Conservation (phyloP, 148 eudicot genomes). For the Chenopodium berlandieri region DNA sequence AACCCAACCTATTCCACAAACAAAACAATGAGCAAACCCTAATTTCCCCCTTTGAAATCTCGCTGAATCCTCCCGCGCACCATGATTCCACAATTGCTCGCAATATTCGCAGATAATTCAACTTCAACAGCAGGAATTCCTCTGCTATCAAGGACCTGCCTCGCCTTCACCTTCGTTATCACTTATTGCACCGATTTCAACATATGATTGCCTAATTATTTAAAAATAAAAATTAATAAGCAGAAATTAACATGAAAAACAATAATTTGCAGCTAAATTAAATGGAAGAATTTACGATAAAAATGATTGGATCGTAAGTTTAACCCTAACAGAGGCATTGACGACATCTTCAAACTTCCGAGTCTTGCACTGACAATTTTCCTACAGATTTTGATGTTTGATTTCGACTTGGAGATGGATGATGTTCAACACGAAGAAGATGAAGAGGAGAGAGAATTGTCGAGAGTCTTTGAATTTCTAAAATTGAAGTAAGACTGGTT, state of each 20-base stretch:
- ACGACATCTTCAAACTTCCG: slow-evolving; percentile 96
- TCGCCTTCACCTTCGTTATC: slow-evolving; percentile 87
- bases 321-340: slow-evolving; percentile 95
- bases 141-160: slow-evolving; percentile 93
- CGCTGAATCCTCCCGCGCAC: too few species aligned
- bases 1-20: too few species aligned
- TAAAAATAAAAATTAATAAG: neutral
- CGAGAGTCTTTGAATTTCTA: neutral
- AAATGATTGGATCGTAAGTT: slow-evolving; percentile 89
- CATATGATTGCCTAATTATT: slow-evolving; percentile 76
- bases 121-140: slow-evolving; percentile 98
- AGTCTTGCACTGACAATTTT: slow-evolving; percentile 92
- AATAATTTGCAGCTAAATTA: neutral
- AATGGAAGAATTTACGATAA: slow-evolving; percentile 49
- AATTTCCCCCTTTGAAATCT: too few species aligned
- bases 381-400: too few species aligned
- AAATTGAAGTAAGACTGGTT: neutral
- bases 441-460: slow-evolving; percentile 2
- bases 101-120: slow-evolving; percentile 66
- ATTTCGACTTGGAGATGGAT: neutral
- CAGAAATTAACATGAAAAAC: neutral
- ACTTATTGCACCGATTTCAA: slow-evolving; percentile 83
- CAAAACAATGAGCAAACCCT: too few species aligned
- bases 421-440: neutral
- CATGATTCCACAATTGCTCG: too few species aligned